Percentiles rank a stretch among this genome's conserved stretches.
Conservation (phyloP, 139 green algal species). For the Volvox reticuliferus region DNA sequence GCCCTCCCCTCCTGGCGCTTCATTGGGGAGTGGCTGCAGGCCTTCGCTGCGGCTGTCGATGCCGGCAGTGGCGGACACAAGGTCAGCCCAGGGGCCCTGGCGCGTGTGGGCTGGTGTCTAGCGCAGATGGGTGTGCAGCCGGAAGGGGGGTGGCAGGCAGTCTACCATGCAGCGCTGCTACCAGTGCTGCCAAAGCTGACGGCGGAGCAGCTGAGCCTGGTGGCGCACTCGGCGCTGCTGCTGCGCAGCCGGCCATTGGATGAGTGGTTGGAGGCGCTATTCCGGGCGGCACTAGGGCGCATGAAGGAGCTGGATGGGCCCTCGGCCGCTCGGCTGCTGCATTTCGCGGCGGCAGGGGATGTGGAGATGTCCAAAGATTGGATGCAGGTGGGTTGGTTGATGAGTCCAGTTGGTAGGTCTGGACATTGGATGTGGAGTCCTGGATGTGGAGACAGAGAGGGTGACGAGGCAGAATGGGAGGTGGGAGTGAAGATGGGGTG, state of each 20-base stretch:
- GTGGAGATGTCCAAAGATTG: constrained; percentile 7
- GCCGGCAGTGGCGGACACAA: background rate
- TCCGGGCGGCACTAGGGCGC: background rate
- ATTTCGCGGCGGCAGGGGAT: constrained; percentile 24
- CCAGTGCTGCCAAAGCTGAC: background rate
- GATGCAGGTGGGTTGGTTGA: constrained; percentile 31
- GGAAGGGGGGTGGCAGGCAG: background rate
- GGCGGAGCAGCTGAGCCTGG: constrained; percentile 13
- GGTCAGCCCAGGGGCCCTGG: constrained; percentile 11
- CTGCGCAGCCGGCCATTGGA: constrained; percentile 4
- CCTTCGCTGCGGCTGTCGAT: background rate
- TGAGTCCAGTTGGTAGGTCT: too few species aligned
- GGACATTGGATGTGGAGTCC: too few species aligned
- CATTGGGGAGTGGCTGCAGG: constrained; percentile 36
- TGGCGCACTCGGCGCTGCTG: background rate
- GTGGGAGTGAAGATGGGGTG: too few species aligned
- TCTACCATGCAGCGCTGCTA: constrained; percentile 21
- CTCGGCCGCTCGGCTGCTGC: constrained; percentile 29
- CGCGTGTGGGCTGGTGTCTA: constrained; percentile 32
- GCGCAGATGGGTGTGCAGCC: constrained; percentile 31
- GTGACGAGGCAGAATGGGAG: too few species aligned
- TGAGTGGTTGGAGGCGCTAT: constrained; percentile 4
- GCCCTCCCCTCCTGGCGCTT: constrained; percentile 35
- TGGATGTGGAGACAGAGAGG: too few species aligned
- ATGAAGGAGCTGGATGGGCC: constrained; percentile 6